Base-by-base conservation (phyloP, 345 rosid genomes). In the Cardamine resedifolia region DNA sequence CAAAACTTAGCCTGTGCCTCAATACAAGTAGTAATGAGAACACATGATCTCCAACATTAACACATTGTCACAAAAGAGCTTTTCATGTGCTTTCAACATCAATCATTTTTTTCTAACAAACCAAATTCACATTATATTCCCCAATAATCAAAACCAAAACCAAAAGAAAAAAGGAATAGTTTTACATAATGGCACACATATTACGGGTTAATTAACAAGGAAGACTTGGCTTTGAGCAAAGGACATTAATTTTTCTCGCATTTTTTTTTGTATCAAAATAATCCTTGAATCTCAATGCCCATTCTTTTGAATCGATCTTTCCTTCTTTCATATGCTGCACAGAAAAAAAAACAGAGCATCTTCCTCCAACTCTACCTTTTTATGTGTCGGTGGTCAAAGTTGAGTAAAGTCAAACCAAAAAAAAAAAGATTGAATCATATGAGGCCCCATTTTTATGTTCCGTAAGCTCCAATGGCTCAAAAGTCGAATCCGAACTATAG, bases 251-350 rank as follows among this genome's bases (percentile, higher is more conserved):
- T 23, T 23, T 2, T 41, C 97, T 85, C 85, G 88, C 98, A 90
- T 90, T 84, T 86, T 81, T 69, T 88, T 97, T 81, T 90, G 94
- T 80, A 90, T 92, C 93, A 67, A 88, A 58, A 34, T 84, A 86
- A 72, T 93, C 93, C 60, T 28, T n/a, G 23, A 30, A 31, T 53
- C 38, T 53, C 59, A 27, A 15, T 27, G n/a, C 36, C 10, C 60
- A 28, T 55, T 55, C 12, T n/a, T 56, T 3, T 14, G 34, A 52
- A 2, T 26, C 14, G 2, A 48, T 48, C 19, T 53, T 24, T 24
- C 18, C 30, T 24, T 51, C 5, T 51, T 30, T 28, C 34, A 18
- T 30, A 56, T 30, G 14, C 19, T 9, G 24, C 15, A 10, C 10
- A 49, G 6, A 8, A 7, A 7, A 47, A 18, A 8, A 30, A 56